Evolutionary conservation across 495 filamentous ascomycete species (phyloP).

Genomic region (Aspergillus avenaceus): DNA sequence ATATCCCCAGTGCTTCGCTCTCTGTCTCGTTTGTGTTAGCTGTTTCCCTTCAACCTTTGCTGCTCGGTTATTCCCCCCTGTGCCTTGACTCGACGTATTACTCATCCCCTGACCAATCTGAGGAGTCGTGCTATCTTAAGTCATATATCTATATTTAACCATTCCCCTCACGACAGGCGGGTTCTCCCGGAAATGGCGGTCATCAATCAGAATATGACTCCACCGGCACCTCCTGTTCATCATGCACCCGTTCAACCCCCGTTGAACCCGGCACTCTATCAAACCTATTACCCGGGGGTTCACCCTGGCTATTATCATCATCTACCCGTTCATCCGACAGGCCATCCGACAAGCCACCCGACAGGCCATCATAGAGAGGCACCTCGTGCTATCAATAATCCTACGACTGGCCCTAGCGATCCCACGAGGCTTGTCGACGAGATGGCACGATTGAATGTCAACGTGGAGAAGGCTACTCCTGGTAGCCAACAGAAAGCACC

Average conservation of each 20-base stretch:
- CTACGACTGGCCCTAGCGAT: conserved; percentile 3
- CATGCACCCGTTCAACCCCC: conserved; percentile 9
- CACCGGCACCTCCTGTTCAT: conserved; percentile 11
- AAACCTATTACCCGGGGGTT: background rate
- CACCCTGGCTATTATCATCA: background rate
- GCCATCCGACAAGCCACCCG: background rate
- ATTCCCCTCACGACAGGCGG: background rate
- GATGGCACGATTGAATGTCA: conserved; percentile 16
- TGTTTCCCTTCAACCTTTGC: too few relatives aligned
- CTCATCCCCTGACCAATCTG: too few relatives aligned
- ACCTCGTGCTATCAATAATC: conserved; percentile 8
- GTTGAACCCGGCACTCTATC: background rate
- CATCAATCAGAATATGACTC: conserved; percentile 3
- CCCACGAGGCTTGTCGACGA: conserved; percentile 10
- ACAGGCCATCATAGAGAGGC: conserved; percentile 8
- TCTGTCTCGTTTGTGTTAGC: too few relatives aligned
- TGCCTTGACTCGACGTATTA: background rate
- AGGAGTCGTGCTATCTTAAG: too few relatives aligned
- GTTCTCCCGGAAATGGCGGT: background rate
- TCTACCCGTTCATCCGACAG: background rate
- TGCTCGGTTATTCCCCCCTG: background rate
- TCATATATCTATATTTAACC: too few relatives aligned
- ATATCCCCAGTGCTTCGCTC: too few relatives aligned
- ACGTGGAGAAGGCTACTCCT: conserved; percentile 2
- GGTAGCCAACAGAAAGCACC: background rate